These are phyloP conservation scores for Oenanthe javanica DNA, from an alignment of 140 eudicot genomes.

Conservation along the genomic window DNA sequence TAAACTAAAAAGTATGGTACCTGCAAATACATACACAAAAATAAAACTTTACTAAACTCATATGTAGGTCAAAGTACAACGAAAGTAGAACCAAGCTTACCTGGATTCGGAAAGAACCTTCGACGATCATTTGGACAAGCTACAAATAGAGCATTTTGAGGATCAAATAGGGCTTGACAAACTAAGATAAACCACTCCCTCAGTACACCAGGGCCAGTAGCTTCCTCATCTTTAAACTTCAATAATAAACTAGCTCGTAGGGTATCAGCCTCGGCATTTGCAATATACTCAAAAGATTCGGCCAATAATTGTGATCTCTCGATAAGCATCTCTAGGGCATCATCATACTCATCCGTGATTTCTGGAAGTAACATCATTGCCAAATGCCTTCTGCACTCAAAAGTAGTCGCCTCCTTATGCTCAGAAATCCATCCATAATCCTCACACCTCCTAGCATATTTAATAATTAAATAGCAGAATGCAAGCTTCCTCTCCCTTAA, in stretches of 20 bases:
- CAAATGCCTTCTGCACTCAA: slow-evolving; percentile 65
- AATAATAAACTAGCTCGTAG: slow-evolving; percentile 35
- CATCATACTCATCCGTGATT: slow-evolving; percentile 33
- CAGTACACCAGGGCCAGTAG: slow-evolving; percentile 58
- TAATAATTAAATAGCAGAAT: slow-evolving; percentile 38
- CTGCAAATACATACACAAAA: not conserved
- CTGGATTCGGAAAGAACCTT: slow-evolving; percentile 55
- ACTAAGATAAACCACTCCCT: slow-evolving; percentile 59
- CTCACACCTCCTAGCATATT: slow-evolving; percentile 39
- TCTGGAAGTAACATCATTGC: slow-evolving; percentile 62
- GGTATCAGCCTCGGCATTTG: slow-evolving; percentile 21
- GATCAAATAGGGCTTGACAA: slow-evolving; percentile 47
- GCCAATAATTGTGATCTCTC: slow-evolving; percentile 37
- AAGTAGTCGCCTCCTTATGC: slow-evolving; percentile 48
- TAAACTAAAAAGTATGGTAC: not conserved
- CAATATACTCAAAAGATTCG: slow-evolving; percentile 42
- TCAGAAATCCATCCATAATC: slow-evolving; percentile 57
- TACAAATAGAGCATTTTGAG: slow-evolving; percentile 43
- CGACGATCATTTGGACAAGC: slow-evolving; percentile 54
- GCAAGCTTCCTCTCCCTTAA: slow-evolving; percentile 40
- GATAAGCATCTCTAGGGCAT: slow-evolving; percentile 42
- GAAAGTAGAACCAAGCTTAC: not conserved
- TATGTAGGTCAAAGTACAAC: not conserved
- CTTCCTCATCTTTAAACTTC: slow-evolving; percentile 60
- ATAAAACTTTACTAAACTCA: not conserved